Percentiles rank a stretch among this genome's conserved stretches.
These are phyloP conservation scores for Pseudozyma pruni DNA, from an alignment of 1,284 basidiomycete species.

Conservation along the genomic window DNA sequence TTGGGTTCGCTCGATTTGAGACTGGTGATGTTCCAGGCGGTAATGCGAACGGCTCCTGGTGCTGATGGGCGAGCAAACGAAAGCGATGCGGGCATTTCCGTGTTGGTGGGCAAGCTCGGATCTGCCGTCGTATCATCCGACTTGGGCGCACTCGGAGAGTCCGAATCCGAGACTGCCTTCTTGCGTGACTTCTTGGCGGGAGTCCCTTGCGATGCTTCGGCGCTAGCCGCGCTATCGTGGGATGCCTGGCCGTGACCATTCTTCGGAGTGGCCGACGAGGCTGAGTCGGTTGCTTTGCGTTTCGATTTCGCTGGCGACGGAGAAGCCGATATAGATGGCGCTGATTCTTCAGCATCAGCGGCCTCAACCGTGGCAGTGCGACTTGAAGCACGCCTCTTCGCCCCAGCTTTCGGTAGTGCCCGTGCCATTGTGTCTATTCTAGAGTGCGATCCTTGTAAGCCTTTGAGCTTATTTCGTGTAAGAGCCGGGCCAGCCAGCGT, in stretches of 20 bases:
- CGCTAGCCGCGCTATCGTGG: neutral
- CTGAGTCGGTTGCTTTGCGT: conserved; percentile 21
- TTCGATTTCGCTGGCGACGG: conserved; percentile 21
- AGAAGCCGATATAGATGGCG: neutral
- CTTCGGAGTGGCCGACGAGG: conserved; percentile 3
- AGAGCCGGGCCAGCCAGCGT: neutral
- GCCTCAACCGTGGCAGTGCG: conserved; percentile 7
- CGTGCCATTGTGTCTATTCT: conserved; percentile 12
- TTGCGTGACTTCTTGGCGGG: conserved; percentile 37
- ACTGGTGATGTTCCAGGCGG: conserved; percentile 64
- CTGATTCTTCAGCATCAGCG: neutral
- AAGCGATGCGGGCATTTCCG: conserved; percentile 30
- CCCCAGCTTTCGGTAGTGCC: conserved; percentile 4
- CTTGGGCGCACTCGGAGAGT: conserved; percentile 36
- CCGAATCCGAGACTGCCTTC: conserved; percentile 29
- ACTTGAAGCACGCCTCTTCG: conserved; percentile 22
- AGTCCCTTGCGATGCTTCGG: neutral
- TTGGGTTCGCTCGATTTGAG: conserved; percentile 60
- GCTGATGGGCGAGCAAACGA: conserved; percentile 22
- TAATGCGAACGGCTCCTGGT: conserved; percentile 44
- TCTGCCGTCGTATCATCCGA: conserved; percentile 31
- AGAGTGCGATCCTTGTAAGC: too few species aligned
- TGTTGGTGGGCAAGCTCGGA: conserved; percentile 42
- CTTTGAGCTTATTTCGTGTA: too few species aligned
- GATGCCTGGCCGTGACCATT: conserved; percentile 1